phyloP scores from a whole-genome alignment of 177 flowering plant genomes.

The Vitis hybrid region DNA sequence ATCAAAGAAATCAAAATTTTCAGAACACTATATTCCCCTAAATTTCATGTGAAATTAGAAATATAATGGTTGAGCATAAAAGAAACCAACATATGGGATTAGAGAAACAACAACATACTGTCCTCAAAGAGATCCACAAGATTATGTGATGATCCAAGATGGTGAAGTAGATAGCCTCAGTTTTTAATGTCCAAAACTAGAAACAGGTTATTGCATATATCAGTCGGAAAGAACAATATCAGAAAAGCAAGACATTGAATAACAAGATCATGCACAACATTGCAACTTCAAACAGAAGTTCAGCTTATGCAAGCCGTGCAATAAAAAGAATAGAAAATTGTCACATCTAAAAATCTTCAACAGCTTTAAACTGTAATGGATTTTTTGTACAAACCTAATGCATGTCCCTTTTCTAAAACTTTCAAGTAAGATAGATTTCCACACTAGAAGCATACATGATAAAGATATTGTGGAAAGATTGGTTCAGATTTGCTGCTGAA shows the following conservation, averaged over 20 bases:
- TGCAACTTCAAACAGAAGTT: background rate
- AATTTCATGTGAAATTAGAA: background rate
- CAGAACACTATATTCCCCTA: background rate
- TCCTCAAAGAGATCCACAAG: background rate
- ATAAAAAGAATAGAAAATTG: background rate
- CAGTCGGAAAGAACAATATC: background rate
- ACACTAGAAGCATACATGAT: no score
- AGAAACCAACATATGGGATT: background rate
- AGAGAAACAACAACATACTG: slow-evolving; percentile 7
- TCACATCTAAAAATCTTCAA: no score
- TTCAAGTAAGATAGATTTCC: no score
- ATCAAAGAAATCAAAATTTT: background rate
- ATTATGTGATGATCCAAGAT: background rate
- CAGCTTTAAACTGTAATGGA: background rate
- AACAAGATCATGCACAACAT: background rate
- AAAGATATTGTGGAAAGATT: no score
- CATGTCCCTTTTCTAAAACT: no score
- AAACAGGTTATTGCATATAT: background rate
- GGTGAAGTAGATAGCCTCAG: slow-evolving; percentile 2
- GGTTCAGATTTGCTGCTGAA: no score
- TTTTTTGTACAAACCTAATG: background rate
- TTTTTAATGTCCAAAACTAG: background rate
- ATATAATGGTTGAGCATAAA: background rate
- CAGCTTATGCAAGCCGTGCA: background rate
- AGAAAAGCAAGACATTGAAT: background rate